Evolutionary conservation across 345 rosid genomes (phyloP).

Genomic region (Zanthoxylum bungeanum): DNA sequence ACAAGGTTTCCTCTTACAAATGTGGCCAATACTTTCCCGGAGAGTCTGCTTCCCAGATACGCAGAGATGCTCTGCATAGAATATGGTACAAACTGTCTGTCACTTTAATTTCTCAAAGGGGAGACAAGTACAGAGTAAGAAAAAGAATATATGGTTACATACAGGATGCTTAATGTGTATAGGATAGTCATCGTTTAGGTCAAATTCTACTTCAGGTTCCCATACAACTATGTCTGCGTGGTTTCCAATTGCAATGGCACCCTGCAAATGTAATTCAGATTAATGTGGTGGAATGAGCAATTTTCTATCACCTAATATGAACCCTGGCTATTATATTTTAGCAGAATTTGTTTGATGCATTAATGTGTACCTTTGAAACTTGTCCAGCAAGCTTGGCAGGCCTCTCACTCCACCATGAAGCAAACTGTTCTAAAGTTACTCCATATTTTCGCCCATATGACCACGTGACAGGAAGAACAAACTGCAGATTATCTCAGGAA

Average conservation of each 20-base stretch:
- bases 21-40: conserved; percentile 81
- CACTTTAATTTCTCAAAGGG: too few relatives aligned
- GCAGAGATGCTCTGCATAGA: conserved; percentile 71
- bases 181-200: conserved; percentile 59
- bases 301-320: not conserved
- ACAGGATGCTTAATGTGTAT: conserved; percentile 73
- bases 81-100: not conserved
- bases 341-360: not conserved
- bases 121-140: too few relatives aligned
- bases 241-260: conserved; percentile 67
- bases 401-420: conserved; percentile 86
- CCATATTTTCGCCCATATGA: conserved; percentile 73
- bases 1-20: conserved; percentile 92
- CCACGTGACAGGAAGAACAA: conserved; percentile 95
- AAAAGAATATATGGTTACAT: conserved; percentile 16
- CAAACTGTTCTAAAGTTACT: conserved; percentile 63
- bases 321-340: not conserved
- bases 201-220: conserved; percentile 76
- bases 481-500: conserved; percentile 52
- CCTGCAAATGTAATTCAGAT: conserved; percentile 40
- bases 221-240: conserved; percentile 79
- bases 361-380: conserved; percentile 51
- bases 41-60: conserved; percentile 66
- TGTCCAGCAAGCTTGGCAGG: conserved; percentile 85
- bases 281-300: not conserved